Conservation (phyloP, 2,329 filamentous ascomycete species). For the Fusarium secorum region DNA sequence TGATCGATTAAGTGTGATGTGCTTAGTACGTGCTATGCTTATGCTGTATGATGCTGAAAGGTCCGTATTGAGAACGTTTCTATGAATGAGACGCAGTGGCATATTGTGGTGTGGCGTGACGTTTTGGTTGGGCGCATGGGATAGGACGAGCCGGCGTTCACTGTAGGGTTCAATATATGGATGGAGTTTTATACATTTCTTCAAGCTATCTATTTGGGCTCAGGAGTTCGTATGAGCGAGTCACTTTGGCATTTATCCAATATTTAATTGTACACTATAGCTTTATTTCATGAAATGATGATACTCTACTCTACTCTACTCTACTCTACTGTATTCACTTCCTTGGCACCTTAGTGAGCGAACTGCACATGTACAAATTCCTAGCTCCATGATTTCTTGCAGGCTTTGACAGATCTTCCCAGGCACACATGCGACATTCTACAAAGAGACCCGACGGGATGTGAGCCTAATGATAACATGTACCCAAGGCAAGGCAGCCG, state of each 20-base stretch:
- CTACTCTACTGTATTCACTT: background rate
- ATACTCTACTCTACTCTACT: constrained; percentile 1
- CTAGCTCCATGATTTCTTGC: background rate
- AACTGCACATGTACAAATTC: too few relatives aligned
- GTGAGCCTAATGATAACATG: background rate
- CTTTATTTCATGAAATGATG: constrained; percentile 1
- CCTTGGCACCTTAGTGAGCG: too few relatives aligned
- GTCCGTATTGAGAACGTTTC: background rate
- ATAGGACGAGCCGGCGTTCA: constrained; percentile 23
- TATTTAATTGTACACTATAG: constrained; percentile 24
- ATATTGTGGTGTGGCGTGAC: background rate
- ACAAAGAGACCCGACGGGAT: background rate
- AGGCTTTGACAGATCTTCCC: background rate
- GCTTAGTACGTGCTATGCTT: background rate
- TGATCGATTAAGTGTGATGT: constrained; percentile 8
- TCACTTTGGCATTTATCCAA: background rate
- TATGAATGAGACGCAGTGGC: background rate
- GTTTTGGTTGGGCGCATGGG: constrained; percentile 17
- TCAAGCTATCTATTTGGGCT: background rate
- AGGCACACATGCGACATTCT: background rate
- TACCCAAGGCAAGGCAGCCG: background rate
- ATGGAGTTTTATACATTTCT: constrained; percentile 20
- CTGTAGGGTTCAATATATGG: constrained; percentile 21
- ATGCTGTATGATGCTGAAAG: background rate
- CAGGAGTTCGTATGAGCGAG: constrained; percentile 3